Evolutionary conservation across 2,329 filamentous ascomycete genomes (phyloP), one percentile per base, ranked within the genome.

Genomic region (Stagonosporopsis cucurbitacearum): DNA sequence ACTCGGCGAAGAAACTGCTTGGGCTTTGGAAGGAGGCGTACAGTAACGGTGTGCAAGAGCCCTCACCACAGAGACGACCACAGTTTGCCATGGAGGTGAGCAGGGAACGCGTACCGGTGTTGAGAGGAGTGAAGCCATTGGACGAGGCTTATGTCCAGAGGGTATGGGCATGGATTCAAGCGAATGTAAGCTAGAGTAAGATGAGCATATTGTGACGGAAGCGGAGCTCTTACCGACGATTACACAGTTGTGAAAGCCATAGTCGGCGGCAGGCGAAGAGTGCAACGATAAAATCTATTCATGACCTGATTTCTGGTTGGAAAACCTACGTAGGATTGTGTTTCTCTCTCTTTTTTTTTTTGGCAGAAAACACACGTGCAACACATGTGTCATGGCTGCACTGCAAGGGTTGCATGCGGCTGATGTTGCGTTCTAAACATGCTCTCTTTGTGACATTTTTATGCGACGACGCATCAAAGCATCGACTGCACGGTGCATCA

Each of bases 11-110:
- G 64, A 80, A 79, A 48, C 69, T 85, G 40, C 61, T 84, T 26
- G 79, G 78, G 5, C 67, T 82, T 30, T 86, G 82, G 83, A 79
- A 78, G 61, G 69, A 73, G 47, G 73, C 71, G 4, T 82, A 80
- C 64, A 65, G 66, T 6, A 47, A 55, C 41, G 53, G 51, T 12
- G n/a, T 23, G 3, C 52, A 49, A 28, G 53, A 36, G 4, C 12
- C 36, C 9, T 35, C 42, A 12, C 56, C 49, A 6, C 33, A 47
- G 7, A 53, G 52, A 22, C 56, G 52, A 22, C 56, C 61, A 13
- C 54, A 51, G 3, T 81, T 81, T 51, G 74, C 73, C 4, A 71
- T 75, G 51, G 46, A 39, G 11, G 63, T 68, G 36, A 77, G 76
- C 9, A 70, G 67, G 50, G 62, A 63, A 20, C 57, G 59, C 22